Conservation (phyloP, 2,329 filamentous ascomycete genomes). For the Colletotrichum viniferum region DNA sequence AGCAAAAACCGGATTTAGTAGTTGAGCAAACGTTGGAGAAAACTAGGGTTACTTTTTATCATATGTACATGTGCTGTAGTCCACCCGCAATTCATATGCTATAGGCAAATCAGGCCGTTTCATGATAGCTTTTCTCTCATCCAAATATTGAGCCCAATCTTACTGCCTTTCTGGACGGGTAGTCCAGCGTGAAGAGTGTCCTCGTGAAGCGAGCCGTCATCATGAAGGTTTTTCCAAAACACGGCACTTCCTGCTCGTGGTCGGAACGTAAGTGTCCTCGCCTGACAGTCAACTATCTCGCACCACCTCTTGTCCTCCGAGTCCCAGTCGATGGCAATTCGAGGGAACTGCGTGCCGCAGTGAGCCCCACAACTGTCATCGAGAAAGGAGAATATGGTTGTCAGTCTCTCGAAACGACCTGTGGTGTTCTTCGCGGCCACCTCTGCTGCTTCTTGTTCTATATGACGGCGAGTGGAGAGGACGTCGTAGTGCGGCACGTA, state of each 20-base stretch:
- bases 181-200: not conserved
- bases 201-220: not conserved
- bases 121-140: not conserved
- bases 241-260: not conserved
- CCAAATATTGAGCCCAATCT: not conserved
- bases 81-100: not conserved
- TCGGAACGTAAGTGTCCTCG: not conserved
- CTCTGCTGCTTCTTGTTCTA: not conserved
- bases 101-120: not conserved
- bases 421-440: not conserved
- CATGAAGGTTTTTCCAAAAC: not conserved
- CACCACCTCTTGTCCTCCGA: not conserved
- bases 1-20: not conserved
- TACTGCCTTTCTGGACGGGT: not conserved
- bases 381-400: not conserved
- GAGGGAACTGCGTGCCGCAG: fast-evolving
- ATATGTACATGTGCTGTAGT: fast-evolving
- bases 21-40: not conserved
- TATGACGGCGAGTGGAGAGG: not conserved
- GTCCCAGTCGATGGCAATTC: not conserved
- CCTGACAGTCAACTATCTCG: not conserved
- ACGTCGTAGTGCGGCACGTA: not conserved
- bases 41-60: fast-evolving
- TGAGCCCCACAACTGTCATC: not conserved
- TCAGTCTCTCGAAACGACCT: not conserved